These are phyloP conservation scores for Davidsoniella neocaledoniae DNA, from an alignment of 2,329 filamentous ascomycete genomes.

Conservation along the genomic window DNA sequence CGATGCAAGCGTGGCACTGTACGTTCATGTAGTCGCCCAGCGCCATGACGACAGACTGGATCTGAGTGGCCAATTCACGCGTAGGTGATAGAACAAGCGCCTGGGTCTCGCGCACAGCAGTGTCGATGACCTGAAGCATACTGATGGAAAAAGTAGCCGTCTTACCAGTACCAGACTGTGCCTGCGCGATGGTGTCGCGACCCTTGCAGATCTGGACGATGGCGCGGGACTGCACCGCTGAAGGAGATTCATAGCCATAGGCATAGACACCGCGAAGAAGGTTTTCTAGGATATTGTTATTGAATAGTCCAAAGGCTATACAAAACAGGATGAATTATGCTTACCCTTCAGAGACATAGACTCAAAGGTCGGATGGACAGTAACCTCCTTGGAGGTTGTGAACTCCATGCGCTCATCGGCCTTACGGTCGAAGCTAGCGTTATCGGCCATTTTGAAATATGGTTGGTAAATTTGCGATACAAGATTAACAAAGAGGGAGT, in stretches of 20 bases:
- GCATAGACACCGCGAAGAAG: constrained; percentile 94
- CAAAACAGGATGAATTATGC: constrained; percentile 12
- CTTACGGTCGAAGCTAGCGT: constrained; percentile 64
- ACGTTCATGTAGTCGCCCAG: constrained; percentile 99
- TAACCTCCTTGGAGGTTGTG: constrained; percentile 93
- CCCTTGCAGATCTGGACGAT: constrained; percentile 99
- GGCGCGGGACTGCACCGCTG: constrained; percentile 90
- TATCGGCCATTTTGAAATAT: constrained; percentile 59
- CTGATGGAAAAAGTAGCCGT: constrained; percentile 93
- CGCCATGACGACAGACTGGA: constrained; percentile 97
- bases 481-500: background rate
- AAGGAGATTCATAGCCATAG: constrained; percentile 96
- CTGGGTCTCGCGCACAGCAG: constrained; percentile 80
- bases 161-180: constrained; percentile 93
- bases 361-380: constrained; percentile 83
- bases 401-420: constrained; percentile 96
- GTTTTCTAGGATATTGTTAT: constrained; percentile 40
- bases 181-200: constrained; percentile 94
- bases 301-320: background rate
- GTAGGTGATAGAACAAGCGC: constrained; percentile 91
- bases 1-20: constrained; percentile 96
- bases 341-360: constrained; percentile 84
- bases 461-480: background rate
- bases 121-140: constrained; percentile 91
- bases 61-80: constrained; percentile 91